These are phyloP conservation scores for Flaveria trinervia DNA, from an alignment of 129 eudicot genomes.

Conservation along the genomic window DNA sequence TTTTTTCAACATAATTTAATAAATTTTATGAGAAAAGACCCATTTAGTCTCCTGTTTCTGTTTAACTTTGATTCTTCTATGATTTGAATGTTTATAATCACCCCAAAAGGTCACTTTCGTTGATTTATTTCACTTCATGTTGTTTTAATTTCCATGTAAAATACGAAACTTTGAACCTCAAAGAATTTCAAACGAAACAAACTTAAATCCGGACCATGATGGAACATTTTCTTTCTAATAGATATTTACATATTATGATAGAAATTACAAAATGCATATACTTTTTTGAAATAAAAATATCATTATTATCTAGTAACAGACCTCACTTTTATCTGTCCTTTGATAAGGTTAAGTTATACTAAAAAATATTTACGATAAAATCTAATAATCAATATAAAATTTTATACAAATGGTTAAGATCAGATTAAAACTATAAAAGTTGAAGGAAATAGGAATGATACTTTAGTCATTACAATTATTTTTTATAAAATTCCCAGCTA, in stretches of 20 bases:
- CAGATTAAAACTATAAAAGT: no score
- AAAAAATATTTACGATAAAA: no score
- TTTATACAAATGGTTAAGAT: no score
- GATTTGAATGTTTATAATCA: neutral
- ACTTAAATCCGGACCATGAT: neutral
- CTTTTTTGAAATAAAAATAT: neutral
- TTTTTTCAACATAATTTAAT: no score
- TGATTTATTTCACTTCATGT: neutral
- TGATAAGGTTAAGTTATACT: no score
- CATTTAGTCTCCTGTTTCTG: neutral
- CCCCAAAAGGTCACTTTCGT: neutral
- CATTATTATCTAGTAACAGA: neutral
- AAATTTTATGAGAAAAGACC: no score
- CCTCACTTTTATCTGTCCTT: no score
- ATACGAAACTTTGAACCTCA: neutral
- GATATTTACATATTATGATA: neutral
- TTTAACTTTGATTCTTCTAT: neutral
- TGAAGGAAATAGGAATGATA: no score
- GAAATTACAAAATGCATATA: neutral
- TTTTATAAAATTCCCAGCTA: no score
- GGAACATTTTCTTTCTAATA: neutral
- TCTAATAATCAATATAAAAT: no score
- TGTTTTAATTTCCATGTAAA: neutral
- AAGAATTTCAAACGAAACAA: neutral
- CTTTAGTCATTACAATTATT: no score